A percentile compares a stretch with the other conserved stretches of the same genome.
Conservation (phyloP, 2,329 filamentous ascomycete genomes). For the Parasarocladium wereldwijsianum region DNA sequence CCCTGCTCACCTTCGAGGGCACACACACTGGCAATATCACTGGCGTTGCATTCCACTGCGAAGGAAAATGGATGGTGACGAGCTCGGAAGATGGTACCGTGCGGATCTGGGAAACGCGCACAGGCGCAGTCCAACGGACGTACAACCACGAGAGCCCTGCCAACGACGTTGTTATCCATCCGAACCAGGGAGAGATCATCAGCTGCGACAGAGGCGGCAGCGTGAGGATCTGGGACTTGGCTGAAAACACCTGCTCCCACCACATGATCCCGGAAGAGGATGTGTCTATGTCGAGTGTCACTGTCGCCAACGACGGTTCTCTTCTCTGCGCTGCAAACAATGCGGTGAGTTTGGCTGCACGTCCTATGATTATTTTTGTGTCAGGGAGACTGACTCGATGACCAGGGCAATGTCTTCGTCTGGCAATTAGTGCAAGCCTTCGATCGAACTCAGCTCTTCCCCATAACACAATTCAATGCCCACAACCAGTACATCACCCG, state of each 20-base stretch:
- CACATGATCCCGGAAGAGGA: constrained; percentile 95
- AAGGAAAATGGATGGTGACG: constrained; percentile 99
- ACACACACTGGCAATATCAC: constrained; percentile 95
- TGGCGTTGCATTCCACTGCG: constrained; percentile 92
- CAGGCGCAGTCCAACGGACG: constrained; percentile 75
- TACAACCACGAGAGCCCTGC: constrained; percentile 82
- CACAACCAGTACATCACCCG: constrained; percentile 90
- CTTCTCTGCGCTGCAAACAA: constrained; percentile 91
- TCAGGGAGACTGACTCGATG: not conserved
- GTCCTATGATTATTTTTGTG: not conserved
- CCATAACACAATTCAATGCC: constrained; percentile 77
- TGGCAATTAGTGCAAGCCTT: constrained; percentile 82
- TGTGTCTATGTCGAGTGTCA: constrained; percentile 84
- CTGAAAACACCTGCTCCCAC: constrained; percentile 93
- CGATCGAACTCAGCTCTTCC: constrained; percentile 71
- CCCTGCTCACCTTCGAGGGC: constrained; percentile 85
- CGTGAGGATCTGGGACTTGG: constrained; percentile 89
- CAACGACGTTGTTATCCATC: constrained; percentile 98
- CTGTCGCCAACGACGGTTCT: constrained; percentile 86
- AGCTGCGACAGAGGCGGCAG: constrained; percentile 88
- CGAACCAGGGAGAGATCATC: constrained; percentile 96
- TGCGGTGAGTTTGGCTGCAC: constrained; percentile 37
- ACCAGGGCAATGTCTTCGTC: constrained; percentile 86
- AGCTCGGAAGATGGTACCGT: constrained; percentile 93
- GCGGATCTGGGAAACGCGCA: constrained; percentile 92